Evolutionary conservation across 257 asterid genomes (phyloP), one percentile per base, ranked within the genome.

Genomic region (Anisodus tanguticus): DNA sequence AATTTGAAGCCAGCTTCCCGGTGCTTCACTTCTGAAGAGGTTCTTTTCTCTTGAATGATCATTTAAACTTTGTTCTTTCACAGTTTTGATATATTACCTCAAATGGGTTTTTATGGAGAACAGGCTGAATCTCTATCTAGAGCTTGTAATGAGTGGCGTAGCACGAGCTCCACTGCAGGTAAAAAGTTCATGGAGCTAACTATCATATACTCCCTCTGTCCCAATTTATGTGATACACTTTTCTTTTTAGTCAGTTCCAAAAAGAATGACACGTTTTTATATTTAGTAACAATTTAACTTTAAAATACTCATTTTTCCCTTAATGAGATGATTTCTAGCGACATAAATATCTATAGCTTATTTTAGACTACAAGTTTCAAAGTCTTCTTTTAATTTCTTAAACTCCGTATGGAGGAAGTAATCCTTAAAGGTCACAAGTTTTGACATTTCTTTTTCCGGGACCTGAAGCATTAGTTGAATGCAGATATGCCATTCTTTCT

Each of bases 61-160:
- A 35, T 80, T 81, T 43, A 67, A 12, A 57, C n/a, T 82, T 84
- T 5, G 53, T 41, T 79, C 79, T 47, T 77, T 79, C 80, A 57
- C 82, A 66, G 13, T 13, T 76, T 22, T 57, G 69, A 51, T 78
- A 26, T 66, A 47, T 66, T 80, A 45, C 85, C 71, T 63, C 51
- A 63, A 85, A 66, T 81, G 41, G 9, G 53, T 15, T 71, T 17
- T 60, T 47, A 68, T 78, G 88, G 80, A 45, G 72, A 88, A 47
- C 87, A 95, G 98, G 95, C 88, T 31, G 91, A 92, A 68, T 91
- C 93, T 22, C 85, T 95, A 59, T 85, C 85, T 3, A 87, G 87
- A 54, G 97, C 98, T 60, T 94, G 97, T 85, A 95, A 93, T 85
- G 89, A 89, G 83, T 95, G 99, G 99, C 98, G 99, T 63, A 91